Evolutionary conservation across 208 protist genomes (phyloP).

Genomic region (Trypanosoma lewisi): DNA sequence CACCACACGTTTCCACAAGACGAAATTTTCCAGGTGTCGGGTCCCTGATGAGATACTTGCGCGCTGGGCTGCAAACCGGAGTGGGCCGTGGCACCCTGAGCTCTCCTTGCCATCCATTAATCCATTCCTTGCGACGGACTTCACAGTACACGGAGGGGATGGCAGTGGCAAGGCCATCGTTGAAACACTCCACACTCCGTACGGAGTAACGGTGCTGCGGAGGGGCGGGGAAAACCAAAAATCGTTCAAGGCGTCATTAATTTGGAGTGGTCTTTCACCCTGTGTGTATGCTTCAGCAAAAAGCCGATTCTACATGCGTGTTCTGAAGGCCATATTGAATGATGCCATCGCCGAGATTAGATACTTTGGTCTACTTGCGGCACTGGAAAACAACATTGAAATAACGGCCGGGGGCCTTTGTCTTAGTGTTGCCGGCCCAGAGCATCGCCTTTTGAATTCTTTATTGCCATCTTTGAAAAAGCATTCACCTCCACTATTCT

Average conservation of each 20-base stretch:
- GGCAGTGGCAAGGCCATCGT: conserved; percentile 17
- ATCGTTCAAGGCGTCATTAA: conserved; percentile 61
- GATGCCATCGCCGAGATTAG: conserved; percentile 44
- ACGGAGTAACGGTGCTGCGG: conserved; percentile 50
- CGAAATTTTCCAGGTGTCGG: conserved; percentile 19
- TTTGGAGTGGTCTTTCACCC: conserved; percentile 45
- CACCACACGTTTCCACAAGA: conserved; percentile 36
- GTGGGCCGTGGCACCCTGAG: conserved; percentile 2
- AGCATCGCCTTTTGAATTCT: conserved; percentile 49
- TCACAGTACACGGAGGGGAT: conserved; percentile 40
- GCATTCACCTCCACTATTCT: conserved; percentile 27
- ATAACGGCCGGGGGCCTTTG: conserved; percentile 29
- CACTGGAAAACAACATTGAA: conserved; percentile 44
- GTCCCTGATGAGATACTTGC: conserved; percentile 44
- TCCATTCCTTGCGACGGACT: conserved; percentile 72
- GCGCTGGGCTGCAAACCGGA: conserved; percentile 37
- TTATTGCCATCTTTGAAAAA: conserved; percentile 35
- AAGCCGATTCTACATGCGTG: conserved; percentile 55
- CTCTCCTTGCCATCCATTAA: conserved; percentile 35
- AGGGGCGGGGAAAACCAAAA: conserved; percentile 37
- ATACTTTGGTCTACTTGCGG: conserved; percentile 70
- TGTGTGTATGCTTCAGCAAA: conserved; percentile 43
- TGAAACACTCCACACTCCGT: conserved; percentile 27
- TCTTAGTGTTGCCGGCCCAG: conserved; percentile 53
- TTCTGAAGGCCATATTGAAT: conserved; percentile 48